Conservation (phyloP, 148 eudicot species). For the Camellia sinensis region DNA sequence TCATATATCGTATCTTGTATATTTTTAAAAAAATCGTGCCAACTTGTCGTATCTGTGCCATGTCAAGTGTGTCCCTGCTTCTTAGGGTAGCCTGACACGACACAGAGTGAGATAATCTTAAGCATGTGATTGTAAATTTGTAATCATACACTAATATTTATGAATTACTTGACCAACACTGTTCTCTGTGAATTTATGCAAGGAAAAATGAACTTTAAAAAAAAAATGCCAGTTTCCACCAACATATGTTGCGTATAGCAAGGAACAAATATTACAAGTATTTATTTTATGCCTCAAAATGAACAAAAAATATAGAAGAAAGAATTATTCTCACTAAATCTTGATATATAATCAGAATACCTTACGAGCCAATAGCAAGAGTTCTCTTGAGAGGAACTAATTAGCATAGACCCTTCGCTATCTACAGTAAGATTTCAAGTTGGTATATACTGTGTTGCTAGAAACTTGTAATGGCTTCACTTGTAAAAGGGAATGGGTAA, state of each 20-base stretch:
- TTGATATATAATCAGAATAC: not conserved
- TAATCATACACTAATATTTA: not conserved
- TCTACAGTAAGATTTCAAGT: not conserved
- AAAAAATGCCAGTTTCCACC: not conserved
- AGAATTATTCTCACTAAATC: constrained; percentile 3
- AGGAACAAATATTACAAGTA: no score
- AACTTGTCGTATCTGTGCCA: no score
- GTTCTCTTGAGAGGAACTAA: not conserved
- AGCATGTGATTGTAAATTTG: not conserved
- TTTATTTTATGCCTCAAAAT: not conserved
- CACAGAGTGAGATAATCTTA: not conserved
- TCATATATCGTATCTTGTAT: no score
- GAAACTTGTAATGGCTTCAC: constrained; percentile 48
- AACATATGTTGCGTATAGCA: not conserved
- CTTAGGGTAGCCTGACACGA: no score
- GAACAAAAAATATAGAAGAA: not conserved
- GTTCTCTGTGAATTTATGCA: not conserved
- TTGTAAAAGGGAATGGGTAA: constrained; percentile 79
- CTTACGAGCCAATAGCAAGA: not conserved
- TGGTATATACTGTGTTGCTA: constrained; percentile 15
- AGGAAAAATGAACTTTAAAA: not conserved
- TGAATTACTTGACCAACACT: not conserved
- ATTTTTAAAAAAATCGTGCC: no score
- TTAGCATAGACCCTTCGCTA: not conserved
- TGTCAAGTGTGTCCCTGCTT: no score